Evolutionary conservation across 495 filamentous ascomycete genomes (phyloP).

Genomic region (Trichoderma orchidacearum): DNA sequence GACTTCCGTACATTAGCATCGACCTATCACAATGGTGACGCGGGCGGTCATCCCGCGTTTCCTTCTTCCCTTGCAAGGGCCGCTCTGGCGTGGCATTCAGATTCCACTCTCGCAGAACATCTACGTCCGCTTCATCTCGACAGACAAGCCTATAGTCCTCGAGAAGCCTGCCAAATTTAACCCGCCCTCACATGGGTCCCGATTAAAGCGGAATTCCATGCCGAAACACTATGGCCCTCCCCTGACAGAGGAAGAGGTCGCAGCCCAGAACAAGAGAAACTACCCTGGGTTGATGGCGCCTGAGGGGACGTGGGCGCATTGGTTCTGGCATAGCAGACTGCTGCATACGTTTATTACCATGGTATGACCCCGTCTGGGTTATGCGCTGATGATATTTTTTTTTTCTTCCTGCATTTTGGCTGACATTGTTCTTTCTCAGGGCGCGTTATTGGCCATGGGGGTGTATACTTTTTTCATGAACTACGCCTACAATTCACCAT

Average conservation of each 20-base stretch:
- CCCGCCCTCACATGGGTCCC: constrained; percentile 68
- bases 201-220: constrained; percentile 30
- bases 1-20: not conserved
- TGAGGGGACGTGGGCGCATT: constrained; percentile 57
- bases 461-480: constrained; percentile 52
- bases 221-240: constrained; percentile 55
- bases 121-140: not conserved
- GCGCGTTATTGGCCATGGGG: constrained; percentile 53
- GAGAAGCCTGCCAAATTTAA: constrained; percentile 71
- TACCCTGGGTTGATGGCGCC: constrained; percentile 78
- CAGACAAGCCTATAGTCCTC: constrained; percentile 44
- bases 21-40: constrained; percentile 18
- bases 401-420: not conserved
- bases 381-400: not conserved
- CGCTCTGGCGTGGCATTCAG: constrained; percentile 26
- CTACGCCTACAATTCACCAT: constrained; percentile 58
- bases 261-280: constrained; percentile 45
- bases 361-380: constrained; percentile 30
- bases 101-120: constrained; percentile 1
- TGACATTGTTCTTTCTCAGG: constrained; percentile 22
- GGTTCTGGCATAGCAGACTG: constrained; percentile 55
- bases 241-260: constrained; percentile 41
- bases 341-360: constrained; percentile 71
- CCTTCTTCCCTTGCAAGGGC: constrained; percentile 33
- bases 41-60: constrained; percentile 36